Evolutionary conservation across 371 early-diverging fungal genomes (phyloP).

Genomic region (Antonospora locustae): DNA sequence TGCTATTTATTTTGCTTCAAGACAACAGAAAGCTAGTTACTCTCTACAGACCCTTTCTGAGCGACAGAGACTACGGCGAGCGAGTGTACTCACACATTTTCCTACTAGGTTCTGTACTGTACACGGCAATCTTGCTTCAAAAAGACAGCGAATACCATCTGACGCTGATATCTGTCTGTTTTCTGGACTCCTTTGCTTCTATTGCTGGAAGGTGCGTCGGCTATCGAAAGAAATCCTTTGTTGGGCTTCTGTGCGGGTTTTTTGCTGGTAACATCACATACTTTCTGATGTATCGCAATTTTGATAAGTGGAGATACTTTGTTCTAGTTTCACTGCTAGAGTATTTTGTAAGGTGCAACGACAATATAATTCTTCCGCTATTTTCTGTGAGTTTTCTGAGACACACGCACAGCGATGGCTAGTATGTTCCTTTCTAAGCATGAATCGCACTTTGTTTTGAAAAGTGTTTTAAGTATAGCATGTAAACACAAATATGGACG

Average conservation of each 20-base stretch:
- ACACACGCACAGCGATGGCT: background rate
- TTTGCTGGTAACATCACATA: constrained; percentile 3
- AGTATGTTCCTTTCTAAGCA: too few relatives aligned
- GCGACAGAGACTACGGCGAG: constrained; percentile 9
- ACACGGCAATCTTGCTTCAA: constrained; percentile 17
- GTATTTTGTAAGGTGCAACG: constrained; percentile 23
- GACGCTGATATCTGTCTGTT: constrained; percentile 16
- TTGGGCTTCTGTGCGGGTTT: constrained; percentile 11
- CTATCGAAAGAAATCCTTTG: constrained; percentile 12
- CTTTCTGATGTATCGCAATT: constrained; percentile 7
- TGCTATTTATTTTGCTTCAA: constrained; percentile 3
- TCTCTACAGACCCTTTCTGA: constrained; percentile 4
- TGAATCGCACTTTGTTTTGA: too few relatives aligned
- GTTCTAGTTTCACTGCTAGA: constrained; percentile 12
- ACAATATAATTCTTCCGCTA: constrained; percentile 29
- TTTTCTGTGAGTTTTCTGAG: constrained; percentile 20
- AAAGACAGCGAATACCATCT: constrained; percentile 8
- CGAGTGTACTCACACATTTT: constrained; percentile 11
- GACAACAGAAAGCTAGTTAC: background rate
- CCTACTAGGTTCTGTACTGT: constrained; percentile 12
- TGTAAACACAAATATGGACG: background rate
- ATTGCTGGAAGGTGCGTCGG: constrained; percentile 16
- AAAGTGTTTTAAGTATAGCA: too few relatives aligned
- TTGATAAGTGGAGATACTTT: constrained; percentile 10
- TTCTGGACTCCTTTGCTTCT: constrained; percentile 25